Conservation (phyloP, 108 stramenopile species). For the Epithemia pelagica region DNA sequence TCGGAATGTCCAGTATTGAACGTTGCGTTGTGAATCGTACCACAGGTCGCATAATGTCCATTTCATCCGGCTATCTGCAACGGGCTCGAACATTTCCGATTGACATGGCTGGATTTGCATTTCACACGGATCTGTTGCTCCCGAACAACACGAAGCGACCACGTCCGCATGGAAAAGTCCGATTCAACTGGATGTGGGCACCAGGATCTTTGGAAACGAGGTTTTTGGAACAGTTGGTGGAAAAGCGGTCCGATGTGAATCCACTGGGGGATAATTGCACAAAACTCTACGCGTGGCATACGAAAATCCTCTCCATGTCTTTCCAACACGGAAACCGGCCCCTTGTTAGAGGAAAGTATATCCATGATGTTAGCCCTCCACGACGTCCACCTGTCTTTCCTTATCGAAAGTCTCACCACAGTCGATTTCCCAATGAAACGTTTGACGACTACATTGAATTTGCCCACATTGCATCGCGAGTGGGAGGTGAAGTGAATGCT, state of each 20-base stretch:
- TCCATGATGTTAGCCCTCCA: too few relatives aligned
- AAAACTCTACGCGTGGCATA: neutral
- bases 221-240: neutral
- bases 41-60: slow-evolving; percentile 3
- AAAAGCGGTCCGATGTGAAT: neutral
- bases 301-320: neutral
- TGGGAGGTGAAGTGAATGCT: neutral
- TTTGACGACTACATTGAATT: too few relatives aligned
- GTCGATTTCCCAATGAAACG: too few relatives aligned
- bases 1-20: neutral
- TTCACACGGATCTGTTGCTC: neutral
- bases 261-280: neutral
- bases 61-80: neutral
- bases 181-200: neutral
- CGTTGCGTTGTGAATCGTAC: slow-evolving; percentile 12
- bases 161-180: neutral
- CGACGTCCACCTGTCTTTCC: too few relatives aligned
- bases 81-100: neutral
- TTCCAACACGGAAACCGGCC: too few relatives aligned
- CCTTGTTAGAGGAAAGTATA: too few relatives aligned
- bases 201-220: neutral
- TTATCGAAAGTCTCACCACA: too few relatives aligned
- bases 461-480: neutral
- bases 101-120: slow-evolving; percentile 15
- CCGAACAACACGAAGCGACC: neutral